phyloP scores from a whole-genome alignment of 164 flowering plant genomes.

The Platanus orientalis region DNA sequence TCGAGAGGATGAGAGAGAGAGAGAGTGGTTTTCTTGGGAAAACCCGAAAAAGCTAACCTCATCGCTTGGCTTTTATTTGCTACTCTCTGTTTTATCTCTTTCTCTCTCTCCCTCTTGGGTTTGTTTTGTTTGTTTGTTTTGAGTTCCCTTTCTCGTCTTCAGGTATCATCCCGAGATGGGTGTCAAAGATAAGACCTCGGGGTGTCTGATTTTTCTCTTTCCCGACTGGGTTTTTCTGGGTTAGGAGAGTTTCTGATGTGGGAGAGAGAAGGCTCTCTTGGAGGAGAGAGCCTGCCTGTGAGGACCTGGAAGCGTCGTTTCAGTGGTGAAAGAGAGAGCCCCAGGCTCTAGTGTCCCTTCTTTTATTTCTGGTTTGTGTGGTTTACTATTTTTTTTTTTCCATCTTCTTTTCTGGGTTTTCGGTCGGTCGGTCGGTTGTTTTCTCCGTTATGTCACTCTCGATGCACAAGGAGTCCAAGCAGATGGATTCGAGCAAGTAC shows the following conservation, averaged over 20 bases:
- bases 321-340: conserved; percentile 10
- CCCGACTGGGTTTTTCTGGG: conserved; percentile 7
- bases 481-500: conserved; percentile 71
- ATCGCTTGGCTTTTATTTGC: conserved; percentile 11
- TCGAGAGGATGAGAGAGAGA: neutral
- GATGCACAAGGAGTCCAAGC: too few relatives aligned
- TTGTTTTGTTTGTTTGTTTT: too few relatives aligned
- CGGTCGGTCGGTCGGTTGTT: too few relatives aligned
- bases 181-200: conserved; percentile 24
- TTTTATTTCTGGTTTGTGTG: conserved; percentile 1
- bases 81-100: neutral
- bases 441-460: conserved; percentile 32
- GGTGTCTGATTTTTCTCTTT: conserved; percentile 4
- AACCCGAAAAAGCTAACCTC: neutral
- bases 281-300: conserved; percentile 57
- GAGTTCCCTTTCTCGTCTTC: too few relatives aligned
- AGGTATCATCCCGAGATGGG: conserved; percentile 28
- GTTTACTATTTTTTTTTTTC: neutral
- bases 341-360: neutral
- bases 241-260: conserved; percentile 37
- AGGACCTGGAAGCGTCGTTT: conserved; percentile 7
- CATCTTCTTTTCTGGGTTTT: neutral
- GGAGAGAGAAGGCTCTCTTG: conserved; percentile 69
- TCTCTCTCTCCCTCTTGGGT: neutral
- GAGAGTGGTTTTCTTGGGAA: neutral